Conservation (phyloP, 331 rosid genomes). For the Acacia pycnantha region DNA sequence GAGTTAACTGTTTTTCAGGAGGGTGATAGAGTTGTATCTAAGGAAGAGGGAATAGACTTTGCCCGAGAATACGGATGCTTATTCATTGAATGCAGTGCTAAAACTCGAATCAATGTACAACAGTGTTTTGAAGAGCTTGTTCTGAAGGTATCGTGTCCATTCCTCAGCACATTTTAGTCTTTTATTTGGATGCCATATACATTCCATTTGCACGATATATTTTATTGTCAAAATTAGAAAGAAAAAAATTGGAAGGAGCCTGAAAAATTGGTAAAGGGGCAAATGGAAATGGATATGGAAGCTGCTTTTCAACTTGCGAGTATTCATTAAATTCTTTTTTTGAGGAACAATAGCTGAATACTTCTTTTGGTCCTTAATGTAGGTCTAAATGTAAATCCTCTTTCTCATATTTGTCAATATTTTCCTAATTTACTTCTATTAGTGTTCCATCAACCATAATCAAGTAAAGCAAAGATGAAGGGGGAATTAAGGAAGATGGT, state of each 20-base stretch:
- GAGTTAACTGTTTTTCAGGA: slow-evolving; percentile 57
- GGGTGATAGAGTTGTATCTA: slow-evolving; percentile 66
- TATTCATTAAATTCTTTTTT: not conserved
- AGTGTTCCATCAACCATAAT: too few relatives aligned
- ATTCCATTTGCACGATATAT: not conserved
- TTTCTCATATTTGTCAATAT: too few relatives aligned
- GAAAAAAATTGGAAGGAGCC: not conserved
- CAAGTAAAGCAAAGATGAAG: too few relatives aligned
- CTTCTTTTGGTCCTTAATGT: too few relatives aligned
- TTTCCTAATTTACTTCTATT: too few relatives aligned
- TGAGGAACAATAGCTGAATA: not conserved
- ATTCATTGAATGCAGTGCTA: slow-evolving; percentile 87
- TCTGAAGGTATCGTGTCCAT: slow-evolving; percentile 57
- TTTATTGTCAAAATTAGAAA: not conserved
- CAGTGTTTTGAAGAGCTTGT: slow-evolving; percentile 94
- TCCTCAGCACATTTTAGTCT: not conserved
- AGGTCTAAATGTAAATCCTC: too few relatives aligned
- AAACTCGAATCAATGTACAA: slow-evolving; percentile 80
- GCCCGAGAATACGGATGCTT: slow-evolving; percentile 88
- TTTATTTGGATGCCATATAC: not conserved
- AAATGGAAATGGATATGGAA: not conserved
- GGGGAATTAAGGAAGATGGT: too few relatives aligned
- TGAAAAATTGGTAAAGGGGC: not conserved
- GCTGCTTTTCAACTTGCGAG: not conserved
- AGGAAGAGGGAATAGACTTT: slow-evolving; percentile 78